A percentile compares a stretch with the other conserved stretches of the same genome.
Evolutionary conservation across 768 basidiomycete species (phyloP).

Genomic region (Cytidiella melzeri): DNA sequence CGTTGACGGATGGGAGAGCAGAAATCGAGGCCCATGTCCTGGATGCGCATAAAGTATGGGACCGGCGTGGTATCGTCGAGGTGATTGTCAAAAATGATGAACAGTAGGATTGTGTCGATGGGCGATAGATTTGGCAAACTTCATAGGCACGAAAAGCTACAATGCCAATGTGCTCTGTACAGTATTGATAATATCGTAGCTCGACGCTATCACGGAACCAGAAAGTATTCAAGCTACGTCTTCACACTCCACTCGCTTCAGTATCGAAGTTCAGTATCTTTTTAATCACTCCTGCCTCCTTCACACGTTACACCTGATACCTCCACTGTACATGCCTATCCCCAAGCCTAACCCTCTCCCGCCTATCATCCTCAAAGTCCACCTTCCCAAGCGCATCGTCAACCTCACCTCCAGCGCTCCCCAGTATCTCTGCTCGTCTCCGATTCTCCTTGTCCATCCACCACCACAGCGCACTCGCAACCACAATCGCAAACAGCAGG

Average conservation of each 20-base stretch:
- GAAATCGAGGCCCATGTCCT: too few species aligned
- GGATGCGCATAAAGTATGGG: too few species aligned
- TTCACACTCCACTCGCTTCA: background rate
- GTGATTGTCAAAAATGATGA: too few species aligned
- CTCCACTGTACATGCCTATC: conserved; percentile 20
- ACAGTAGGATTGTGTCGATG: too few species aligned
- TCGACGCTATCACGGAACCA: background rate
- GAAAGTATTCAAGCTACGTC: too few species aligned
- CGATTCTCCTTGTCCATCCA: conserved; percentile 48
- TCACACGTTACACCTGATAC: background rate
- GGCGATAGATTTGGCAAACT: background rate
- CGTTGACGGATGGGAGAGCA: too few species aligned
- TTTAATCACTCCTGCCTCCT: background rate
- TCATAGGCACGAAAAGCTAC: background rate
- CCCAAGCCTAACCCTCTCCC: conserved; percentile 21
- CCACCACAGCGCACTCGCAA: conserved; percentile 38
- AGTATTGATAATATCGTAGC: background rate
- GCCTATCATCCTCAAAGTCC: conserved; percentile 14
- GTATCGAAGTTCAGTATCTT: background rate
- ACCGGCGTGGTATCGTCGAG: too few species aligned
- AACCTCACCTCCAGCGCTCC: background rate
- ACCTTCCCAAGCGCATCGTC: too few species aligned
- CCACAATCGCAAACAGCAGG: conserved; percentile 39
- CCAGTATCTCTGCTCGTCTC: conserved; percentile 30
- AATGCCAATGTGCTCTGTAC: background rate